Evolutionary conservation across 2,329 filamentous ascomycete species (phyloP), one percentile per base, ranked within the genome.

Genomic region (Verticillium klebahnii): DNA sequence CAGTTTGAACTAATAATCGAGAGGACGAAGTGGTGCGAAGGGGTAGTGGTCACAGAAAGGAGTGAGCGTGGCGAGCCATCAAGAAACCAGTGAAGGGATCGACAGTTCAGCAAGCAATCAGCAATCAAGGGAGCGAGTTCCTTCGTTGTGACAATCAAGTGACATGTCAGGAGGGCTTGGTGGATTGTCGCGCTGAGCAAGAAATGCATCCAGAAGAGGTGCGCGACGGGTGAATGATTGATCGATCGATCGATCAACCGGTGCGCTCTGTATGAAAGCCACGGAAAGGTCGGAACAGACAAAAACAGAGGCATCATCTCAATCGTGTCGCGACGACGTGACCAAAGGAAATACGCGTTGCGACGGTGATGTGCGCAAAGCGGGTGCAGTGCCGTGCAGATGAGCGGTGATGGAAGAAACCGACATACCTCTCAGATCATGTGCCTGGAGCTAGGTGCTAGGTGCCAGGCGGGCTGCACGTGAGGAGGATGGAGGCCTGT

Each of bases 371-470:
- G 25, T 12, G 54, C 25, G 25, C 9, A 15, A 31, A 14, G n/a
- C 31, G n/a, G 29, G 23, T 56, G 54, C 54, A 56, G 54, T 5
- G 25, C 17, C 54, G 32, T 34, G 50, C 60, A 50, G 52, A 14
- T 25, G 5, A 14, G n/a, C 8, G 54, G 54, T 34, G 54, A 56
- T 34, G 14, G 8, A 56, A 60, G 45, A 61, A 25, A 67, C 67
- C 69, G 69, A 77, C 76, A 76, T 78, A 78, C 77, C 77, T 76
- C 67, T 70, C 69, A 73, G 76, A 79, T 79, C 77, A 78, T 78
- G 77, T 79, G 77, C 75, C 72, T 69, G 68, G 65, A 66, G 67
- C 76, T 76, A 36, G 34, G 34, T 14, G 34, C 14, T 11, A 14
- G 76, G 73, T 66, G 66, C 58, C 57, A 57, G 61, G 63, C 65